Percentiles rank a stretch among this genome's conserved stretches.
Evolutionary conservation across 2,329 filamentous ascomycete genomes (phyloP).

Genomic region (Trichoderma arundinaceum): DNA sequence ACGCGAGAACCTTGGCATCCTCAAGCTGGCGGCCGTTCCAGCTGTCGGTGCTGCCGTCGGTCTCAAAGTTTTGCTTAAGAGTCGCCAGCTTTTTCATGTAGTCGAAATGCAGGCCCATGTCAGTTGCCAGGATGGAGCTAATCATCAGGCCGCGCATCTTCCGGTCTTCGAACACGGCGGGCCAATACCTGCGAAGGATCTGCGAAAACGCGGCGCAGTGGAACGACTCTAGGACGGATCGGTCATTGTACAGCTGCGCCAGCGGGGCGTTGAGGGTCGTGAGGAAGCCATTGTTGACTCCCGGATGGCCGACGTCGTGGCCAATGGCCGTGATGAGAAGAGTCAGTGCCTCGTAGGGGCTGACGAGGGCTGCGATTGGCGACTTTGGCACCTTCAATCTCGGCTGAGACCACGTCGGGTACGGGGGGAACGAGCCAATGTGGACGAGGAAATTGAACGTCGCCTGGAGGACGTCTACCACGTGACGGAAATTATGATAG

Average conservation of each 20-base stretch:
- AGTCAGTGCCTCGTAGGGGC: conserved; percentile 85
- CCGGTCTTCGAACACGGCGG: conserved; percentile 75
- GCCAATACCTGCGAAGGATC: conserved; percentile 92
- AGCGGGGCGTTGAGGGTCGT: conserved; percentile 90
- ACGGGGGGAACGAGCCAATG: conserved; percentile 76
- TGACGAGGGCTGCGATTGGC: conserved; percentile 75
- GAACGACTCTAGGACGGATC: conserved; percentile 94
- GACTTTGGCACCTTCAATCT: conserved; percentile 53
- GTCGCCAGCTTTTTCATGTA: conserved; percentile 91
- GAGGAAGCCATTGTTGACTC: conserved; percentile 97
- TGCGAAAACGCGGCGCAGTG: conserved; percentile 97
- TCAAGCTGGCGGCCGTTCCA: conserved; percentile 80
- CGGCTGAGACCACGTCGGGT: conserved; percentile 52
- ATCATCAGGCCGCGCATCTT: conserved; percentile 91
- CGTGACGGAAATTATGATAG: conserved; percentile 98
- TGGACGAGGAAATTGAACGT: conserved; percentile 87
- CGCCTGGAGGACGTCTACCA: conserved; percentile 93
- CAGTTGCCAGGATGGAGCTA: conserved; percentile 94
- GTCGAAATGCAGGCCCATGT: conserved; percentile 96
- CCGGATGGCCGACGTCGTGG: conserved; percentile 95
- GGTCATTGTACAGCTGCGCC: conserved; percentile 95
- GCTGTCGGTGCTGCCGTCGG: conserved; percentile 67
- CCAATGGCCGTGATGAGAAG: conserved; percentile 95
- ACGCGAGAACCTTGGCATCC: conserved; percentile 79
- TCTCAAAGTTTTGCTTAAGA: conserved; percentile 76